phyloP scores from a whole-genome alignment of 768 basidiomycete genomes.

The Lentinula aciculospora region DNA sequence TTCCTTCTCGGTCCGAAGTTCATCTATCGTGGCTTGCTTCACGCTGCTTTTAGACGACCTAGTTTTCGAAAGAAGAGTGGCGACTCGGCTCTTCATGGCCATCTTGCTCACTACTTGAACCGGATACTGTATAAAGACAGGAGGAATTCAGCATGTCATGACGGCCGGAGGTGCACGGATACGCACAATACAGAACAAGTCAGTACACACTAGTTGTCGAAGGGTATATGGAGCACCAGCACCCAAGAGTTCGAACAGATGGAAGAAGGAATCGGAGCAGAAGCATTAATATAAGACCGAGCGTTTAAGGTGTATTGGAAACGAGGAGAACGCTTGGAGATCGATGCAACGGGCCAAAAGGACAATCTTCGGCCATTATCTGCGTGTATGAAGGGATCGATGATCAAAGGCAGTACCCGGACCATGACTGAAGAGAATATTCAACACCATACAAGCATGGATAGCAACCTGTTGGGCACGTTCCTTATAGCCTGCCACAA shows the following conservation, averaged over 20 bases:
- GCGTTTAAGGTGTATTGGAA: background rate
- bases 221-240: background rate
- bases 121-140: background rate
- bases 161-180: background rate
- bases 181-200: background rate
- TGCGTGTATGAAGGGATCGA: background rate
- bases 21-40: background rate
- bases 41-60: background rate
- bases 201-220: background rate
- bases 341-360: background rate
- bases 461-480: background rate
- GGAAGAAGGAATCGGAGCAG: background rate
- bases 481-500: background rate
- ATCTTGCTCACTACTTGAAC: background rate
- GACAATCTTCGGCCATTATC: background rate
- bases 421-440: background rate
- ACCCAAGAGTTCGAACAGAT: background rate
- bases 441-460: background rate
- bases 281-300: background rate
- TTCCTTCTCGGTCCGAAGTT: constrained; percentile 2
- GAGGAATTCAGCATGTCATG: background rate
- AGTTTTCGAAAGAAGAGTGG: background rate
- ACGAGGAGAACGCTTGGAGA: background rate
- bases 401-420: background rate
- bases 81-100: constrained; percentile 4